phyloP scores from a whole-genome alignment of 176 grass and related monocot genomes.

The Thinopyrum elongatum region DNA sequence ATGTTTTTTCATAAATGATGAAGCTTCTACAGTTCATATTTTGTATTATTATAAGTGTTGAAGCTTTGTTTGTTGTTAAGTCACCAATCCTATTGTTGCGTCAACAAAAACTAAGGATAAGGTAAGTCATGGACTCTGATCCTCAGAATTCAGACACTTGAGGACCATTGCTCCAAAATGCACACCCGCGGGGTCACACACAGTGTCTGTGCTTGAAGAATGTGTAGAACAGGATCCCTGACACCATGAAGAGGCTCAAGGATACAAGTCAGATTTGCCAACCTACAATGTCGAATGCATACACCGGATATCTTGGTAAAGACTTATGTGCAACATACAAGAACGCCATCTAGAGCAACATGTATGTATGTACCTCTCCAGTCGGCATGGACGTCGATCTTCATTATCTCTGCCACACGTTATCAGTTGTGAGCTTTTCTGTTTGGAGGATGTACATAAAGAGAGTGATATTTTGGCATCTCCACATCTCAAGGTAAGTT shows the following conservation, averaged over 20 bases:
- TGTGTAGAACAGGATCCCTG: slow-evolving; percentile 48
- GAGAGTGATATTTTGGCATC: too few species aligned
- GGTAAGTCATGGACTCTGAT: neutral
- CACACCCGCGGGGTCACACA: slow-evolving; percentile 35
- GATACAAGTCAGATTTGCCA: slow-evolving; percentile 68
- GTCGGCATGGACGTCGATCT: slow-evolving; percentile 58
- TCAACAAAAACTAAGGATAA: neutral
- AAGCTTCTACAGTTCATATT: too few species aligned
- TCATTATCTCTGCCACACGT: slow-evolving; percentile 46
- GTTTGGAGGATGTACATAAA: too few species aligned
- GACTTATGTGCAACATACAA: neutral
- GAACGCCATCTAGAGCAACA: neutral
- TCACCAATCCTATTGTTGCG: neutral
- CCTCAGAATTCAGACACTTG: neutral
- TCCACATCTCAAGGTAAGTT: too few species aligned
- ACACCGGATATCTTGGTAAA: neutral
- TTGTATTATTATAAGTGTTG: neutral
- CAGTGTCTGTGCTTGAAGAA: slow-evolving; percentile 52
- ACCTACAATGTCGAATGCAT: slow-evolving; percentile 29
- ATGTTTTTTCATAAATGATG: too few species aligned
- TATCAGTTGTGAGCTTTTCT: too few species aligned
- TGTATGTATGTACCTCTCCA: slow-evolving; percentile 58
- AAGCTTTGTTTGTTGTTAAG: neutral
- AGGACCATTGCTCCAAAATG: slow-evolving; percentile 26
- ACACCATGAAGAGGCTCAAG: slow-evolving; percentile 47